A percentile compares a stretch with the other conserved stretches of the same genome.
Conservation (phyloP, 2,329 filamentous ascomycete species). For the Aspergillus felis region DNA sequence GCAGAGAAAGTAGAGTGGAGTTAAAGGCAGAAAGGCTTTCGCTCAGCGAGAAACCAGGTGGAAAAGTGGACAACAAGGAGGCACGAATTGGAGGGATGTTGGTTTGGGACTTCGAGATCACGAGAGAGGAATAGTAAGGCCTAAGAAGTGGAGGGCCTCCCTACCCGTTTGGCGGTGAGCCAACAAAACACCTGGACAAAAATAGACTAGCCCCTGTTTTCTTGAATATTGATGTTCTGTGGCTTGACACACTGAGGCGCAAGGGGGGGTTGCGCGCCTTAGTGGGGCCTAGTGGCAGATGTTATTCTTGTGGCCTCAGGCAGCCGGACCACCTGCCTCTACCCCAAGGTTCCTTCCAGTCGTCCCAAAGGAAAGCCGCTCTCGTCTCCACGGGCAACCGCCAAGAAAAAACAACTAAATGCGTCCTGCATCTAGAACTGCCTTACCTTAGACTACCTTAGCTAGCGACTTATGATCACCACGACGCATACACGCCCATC, state of each 20-base stretch:
- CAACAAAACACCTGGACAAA: conserved; percentile 4
- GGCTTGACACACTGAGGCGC: background rate
- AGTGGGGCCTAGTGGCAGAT: background rate
- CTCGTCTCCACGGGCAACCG: conserved; percentile 40
- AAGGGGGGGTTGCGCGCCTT: background rate
- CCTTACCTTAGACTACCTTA: background rate
- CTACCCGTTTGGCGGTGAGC: conserved; percentile 18
- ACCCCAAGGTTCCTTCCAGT: background rate
- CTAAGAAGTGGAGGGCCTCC: conserved; percentile 16
- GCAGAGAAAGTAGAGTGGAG: conserved; percentile 27
- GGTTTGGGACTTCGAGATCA: conserved; percentile 1
- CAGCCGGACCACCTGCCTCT: background rate
- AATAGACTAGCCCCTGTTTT: background rate
- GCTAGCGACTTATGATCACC: conserved; percentile 2
- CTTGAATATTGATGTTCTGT: background rate
- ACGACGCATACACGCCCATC: background rate
- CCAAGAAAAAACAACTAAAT: conserved; percentile 21
- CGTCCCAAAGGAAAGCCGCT: conserved; percentile 11
- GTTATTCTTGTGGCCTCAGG: background rate
- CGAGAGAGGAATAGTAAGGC: conserved; percentile 6
- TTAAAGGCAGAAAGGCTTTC: conserved; percentile 25
- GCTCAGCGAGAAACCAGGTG: conserved; percentile 34
- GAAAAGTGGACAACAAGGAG: conserved; percentile 6
- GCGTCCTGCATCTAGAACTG: conserved; percentile 20
- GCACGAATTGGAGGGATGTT: conserved; percentile 15